Base-by-base conservation (phyloP, 2,329 filamentous ascomycete species). In the Fusarium udum region DNA sequence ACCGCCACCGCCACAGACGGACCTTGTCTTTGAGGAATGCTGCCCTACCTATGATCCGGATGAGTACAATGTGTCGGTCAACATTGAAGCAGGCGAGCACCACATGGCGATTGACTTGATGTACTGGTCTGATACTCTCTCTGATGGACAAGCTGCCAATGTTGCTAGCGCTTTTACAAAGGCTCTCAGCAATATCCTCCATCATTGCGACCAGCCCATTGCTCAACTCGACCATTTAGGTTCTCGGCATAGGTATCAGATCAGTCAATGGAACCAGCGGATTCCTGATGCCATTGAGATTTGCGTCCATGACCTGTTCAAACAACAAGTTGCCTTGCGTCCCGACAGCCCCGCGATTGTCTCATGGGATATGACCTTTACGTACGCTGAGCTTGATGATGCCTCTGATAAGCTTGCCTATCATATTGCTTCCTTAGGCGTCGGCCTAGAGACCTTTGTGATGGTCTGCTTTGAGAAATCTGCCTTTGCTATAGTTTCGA, bases 11-110 rank as follows among this genome's bases (percentile, higher is more conserved):
- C 18, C 31, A 1, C 12, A 68, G 36, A 62, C 70, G 2, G 64
- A 77, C 10, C 24, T 77, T 14, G 20, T 68, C 1, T 77, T 77
- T 28, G 74, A 77, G 32, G 75, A 77, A 14, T 63, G 71, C 4
- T 69, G 76, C 1, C 75, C 76, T 11, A 78, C 75, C 0, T 76
- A 76, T 22, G 74, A 76, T 9, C 74, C 74, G 5, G 74, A 76
- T 4, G 74, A 76, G 61, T 76, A 76, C 37, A 70, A 75, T 6
- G 69, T 76, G 22, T 76, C 74, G 1, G 26, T 76, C 61, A 76
- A 76, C 15, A 57, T 76, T 13, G 74, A 76, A 14, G 74, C 74
- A 10, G 71, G 71, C 2, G 69, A 76, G 15, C 15, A 52, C 0
- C 53, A 71, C 13, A 76, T 76, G 74, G 71, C 71, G 11, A 60